These are phyloP conservation scores for Raphanus raphanistrum DNA, from an alignment of 345 rosid genomes.

Conservation along the genomic window DNA sequence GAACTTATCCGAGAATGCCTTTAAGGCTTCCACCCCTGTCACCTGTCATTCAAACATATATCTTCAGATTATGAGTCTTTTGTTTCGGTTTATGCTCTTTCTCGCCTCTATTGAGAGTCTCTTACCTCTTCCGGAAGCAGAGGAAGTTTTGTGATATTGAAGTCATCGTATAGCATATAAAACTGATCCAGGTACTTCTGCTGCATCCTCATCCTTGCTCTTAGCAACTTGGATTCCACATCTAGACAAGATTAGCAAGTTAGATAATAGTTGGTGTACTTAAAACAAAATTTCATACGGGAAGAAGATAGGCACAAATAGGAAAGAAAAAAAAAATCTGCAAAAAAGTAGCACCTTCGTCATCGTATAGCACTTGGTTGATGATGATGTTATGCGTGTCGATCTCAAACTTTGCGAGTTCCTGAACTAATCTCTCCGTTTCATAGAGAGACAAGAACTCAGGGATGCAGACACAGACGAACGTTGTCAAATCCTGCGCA, in stretches of 20 bases:
- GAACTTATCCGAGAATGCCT: conserved; percentile 68
- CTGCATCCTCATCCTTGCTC: background rate
- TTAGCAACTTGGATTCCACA: conserved; percentile 79
- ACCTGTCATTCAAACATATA: conserved; percentile 51
- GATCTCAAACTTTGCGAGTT: conserved; percentile 96
- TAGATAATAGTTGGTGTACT: background rate
- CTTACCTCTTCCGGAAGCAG: conserved; percentile 88
- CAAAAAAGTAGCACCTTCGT: conserved; percentile 60
- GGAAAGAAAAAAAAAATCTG: background rate
- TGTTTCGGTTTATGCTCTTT: background rate
- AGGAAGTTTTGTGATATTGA: conserved; percentile 92
- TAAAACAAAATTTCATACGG: conserved; percentile 1
- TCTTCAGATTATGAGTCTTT: too few relatives aligned
- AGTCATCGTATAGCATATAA: conserved; percentile 97
- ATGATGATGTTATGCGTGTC: conserved; percentile 95
- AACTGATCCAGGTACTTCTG: conserved; percentile 89
- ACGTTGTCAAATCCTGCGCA: conserved; percentile 89
- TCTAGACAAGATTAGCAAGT: conserved; percentile 41
- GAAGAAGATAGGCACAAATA: conserved; percentile 9
- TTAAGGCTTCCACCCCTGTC: conserved; percentile 90
- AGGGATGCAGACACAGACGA: conserved; percentile 95
- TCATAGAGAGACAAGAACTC: conserved; percentile 98
- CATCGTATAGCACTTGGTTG: conserved; percentile 89
- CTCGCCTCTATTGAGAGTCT: background rate
- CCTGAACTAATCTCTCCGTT: conserved; percentile 98